These are phyloP conservation scores for Paspalum vaginatum DNA, from an alignment of 176 grass and related monocot species.

Conservation along the genomic window DNA sequence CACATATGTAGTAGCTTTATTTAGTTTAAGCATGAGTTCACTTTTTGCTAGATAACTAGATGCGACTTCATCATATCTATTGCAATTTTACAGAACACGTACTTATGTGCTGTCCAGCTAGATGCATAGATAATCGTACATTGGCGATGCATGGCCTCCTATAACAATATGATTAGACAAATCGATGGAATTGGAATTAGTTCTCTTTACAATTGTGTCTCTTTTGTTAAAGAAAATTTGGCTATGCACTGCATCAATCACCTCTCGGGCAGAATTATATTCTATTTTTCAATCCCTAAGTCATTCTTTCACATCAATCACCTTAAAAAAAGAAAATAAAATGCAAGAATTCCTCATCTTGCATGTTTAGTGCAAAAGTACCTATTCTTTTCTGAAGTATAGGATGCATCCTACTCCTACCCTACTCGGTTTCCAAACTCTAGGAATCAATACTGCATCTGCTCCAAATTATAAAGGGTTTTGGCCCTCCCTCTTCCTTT, in stretches of 20 bases:
- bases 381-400: neutral
- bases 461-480: too few relatives aligned
- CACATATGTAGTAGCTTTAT: neutral
- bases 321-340: neutral
- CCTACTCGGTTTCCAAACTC: neutral
- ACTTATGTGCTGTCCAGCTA: neutral
- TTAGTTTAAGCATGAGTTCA: neutral
- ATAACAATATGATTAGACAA: conserved; percentile 11
- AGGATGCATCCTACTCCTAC: neutral
- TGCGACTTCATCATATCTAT: neutral
- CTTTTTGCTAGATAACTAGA: neutral
- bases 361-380: neutral
- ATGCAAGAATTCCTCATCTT: neutral
- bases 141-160: neutral
- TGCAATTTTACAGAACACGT: neutral
- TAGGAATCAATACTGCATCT: neutral
- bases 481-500: too few relatives aligned
- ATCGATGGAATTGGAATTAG: conserved; percentile 19
- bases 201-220: conserved; percentile 4
- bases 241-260: conserved; percentile 23
- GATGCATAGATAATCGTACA: neutral
- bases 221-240: conserved; percentile 16
- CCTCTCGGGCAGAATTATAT: conserved; percentile 27
- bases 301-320: conserved; percentile 21
- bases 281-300: conserved; percentile 17